Conservation (phyloP, 2,329 filamentous ascomycete genomes). For the Anthostomella pinea region DNA sequence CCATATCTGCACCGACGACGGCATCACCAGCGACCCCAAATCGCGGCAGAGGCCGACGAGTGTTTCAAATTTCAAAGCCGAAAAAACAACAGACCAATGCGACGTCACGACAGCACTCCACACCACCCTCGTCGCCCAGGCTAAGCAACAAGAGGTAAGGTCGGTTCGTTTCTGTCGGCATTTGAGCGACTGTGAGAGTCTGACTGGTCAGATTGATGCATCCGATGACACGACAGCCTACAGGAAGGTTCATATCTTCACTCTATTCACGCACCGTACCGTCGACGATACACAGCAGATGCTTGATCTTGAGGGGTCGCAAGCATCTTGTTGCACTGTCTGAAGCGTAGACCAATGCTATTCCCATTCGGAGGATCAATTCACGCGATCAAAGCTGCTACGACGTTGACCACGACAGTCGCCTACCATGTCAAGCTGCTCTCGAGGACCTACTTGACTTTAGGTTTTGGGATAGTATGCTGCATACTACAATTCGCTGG, state of each 20-base stretch:
- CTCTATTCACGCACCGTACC: slow-evolving; percentile 2
- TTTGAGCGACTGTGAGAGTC: slow-evolving; percentile 22
- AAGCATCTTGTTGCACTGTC: no score
- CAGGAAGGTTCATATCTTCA: slow-evolving; percentile 1
- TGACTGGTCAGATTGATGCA: not conserved
- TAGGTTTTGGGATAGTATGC: no score
- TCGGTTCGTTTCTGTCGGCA: slow-evolving; percentile 26
- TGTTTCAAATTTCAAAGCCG: slow-evolving; percentile 15
- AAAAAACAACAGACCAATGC: slow-evolving; percentile 20
- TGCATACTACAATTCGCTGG: no score
- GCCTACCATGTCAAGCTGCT: no score
- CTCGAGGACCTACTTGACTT: no score
- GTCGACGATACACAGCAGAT: not conserved
- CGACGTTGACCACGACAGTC: no score
- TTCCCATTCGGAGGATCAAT: no score
- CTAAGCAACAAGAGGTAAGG: slow-evolving; percentile 17
- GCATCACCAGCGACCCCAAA: slow-evolving; percentile 13
- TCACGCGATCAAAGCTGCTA: no score
- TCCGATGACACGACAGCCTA: not conserved
- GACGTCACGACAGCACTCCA: slow-evolving; percentile 18
- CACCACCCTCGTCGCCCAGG: slow-evolving; percentile 17
- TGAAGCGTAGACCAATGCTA: no score
- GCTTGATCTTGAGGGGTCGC: not conserved
- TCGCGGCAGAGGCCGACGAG: slow-evolving; percentile 6
- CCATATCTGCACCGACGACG: slow-evolving; percentile 4